Base-by-base conservation (phyloP, 768 basidiomycete genomes). In the Mycena belliarum region DNA sequence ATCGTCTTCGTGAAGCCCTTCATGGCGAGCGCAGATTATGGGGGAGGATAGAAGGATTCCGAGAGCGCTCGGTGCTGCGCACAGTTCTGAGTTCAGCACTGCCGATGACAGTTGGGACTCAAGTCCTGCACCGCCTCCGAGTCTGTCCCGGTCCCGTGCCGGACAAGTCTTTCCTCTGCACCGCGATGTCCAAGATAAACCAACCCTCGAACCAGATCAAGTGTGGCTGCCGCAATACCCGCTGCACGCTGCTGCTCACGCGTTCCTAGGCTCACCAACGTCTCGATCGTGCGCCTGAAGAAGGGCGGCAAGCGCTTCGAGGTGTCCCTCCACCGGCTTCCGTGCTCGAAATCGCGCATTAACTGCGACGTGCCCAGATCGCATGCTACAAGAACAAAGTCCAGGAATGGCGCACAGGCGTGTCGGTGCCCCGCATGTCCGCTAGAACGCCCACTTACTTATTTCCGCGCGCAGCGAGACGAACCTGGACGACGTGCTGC, bases 301-400 rank as follows among this genome's bases (percentile, higher is more conserved):
- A 98, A 98, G 71, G 93, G 90, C 44, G 97, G 97, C 40, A 98
- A 98, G 75, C 87, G 97, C 47, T 98, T 97, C 70, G 97, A 99
- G 82, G 95, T 93, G 65, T n/a, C 18, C 21, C 11, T 43, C 42
- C 41, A 16, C 40, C n/a, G n/a, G n/a, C 26, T 28, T 50, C 12
- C 35, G 33, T 15, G 10, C 16, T 46, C 11, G 50, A 29, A 26
- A 41, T 6, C 9, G 57, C 41, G 23, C 24, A 44, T 26, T 45
- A 20, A 42, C 23, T 15, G 23, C 49, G n/a, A 26, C 37, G 5
- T 28, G 44, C 28, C 4, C 61, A 89, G 96, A 91, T 99, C 66
- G 96, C 97, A 35, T 97, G 95, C 73, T 99, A 98, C 79, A 96
- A 98, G 80, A 99, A 99, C 75, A 98, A 98, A 75, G 97, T 99